phyloP scores from a whole-genome alignment of 352 stramenopile genomes.

The Blastocystis sp. region DNA sequence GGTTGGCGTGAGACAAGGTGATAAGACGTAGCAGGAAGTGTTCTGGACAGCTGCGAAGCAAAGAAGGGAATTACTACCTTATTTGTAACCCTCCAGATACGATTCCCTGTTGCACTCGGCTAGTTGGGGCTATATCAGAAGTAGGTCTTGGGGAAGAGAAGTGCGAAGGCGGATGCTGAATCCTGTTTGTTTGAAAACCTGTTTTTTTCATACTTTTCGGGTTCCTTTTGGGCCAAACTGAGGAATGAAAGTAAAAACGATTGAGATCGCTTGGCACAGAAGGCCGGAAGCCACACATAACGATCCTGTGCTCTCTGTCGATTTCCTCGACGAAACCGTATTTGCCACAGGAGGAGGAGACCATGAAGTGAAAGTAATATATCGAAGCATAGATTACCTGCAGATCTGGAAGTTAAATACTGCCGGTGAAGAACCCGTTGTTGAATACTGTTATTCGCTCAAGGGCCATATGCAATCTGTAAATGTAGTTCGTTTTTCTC shows the following conservation, averaged over 20 bases:
- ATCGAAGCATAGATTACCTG: not conserved
- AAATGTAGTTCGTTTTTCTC: slow-evolving; percentile 50
- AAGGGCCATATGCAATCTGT: slow-evolving; percentile 31
- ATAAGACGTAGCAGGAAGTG: slow-evolving; percentile 4
- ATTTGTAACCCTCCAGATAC: slow-evolving; percentile 49
- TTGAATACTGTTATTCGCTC: slow-evolving; percentile 29
- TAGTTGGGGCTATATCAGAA: slow-evolving; percentile 2
- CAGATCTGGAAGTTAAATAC: slow-evolving; percentile 57
- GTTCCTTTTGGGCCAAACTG: not conserved
- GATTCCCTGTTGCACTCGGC: slow-evolving; percentile 14
- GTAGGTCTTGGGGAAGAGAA: not conserved
- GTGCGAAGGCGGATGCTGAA: not conserved
- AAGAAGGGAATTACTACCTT: slow-evolving; percentile 31
- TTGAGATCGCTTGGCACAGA: slow-evolving; percentile 44
- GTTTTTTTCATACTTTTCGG: not conserved
- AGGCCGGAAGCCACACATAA: slow-evolving; percentile 46
- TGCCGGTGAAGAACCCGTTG: slow-evolving; percentile 22
- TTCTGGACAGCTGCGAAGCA: slow-evolving; percentile 12
- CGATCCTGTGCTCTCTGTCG: slow-evolving; percentile 40
- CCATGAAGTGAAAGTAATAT: slow-evolving; percentile 24
- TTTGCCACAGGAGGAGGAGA: slow-evolving; percentile 43
- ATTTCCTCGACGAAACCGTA: slow-evolving; percentile 15
- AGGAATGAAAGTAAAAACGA: slow-evolving; percentile 42
- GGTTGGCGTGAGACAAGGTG: not conserved
- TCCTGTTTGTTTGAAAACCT: not conserved